Evolutionary conservation across 768 basidiomycete species (phyloP).

Genomic region (Phaeolepiota aurea): DNA sequence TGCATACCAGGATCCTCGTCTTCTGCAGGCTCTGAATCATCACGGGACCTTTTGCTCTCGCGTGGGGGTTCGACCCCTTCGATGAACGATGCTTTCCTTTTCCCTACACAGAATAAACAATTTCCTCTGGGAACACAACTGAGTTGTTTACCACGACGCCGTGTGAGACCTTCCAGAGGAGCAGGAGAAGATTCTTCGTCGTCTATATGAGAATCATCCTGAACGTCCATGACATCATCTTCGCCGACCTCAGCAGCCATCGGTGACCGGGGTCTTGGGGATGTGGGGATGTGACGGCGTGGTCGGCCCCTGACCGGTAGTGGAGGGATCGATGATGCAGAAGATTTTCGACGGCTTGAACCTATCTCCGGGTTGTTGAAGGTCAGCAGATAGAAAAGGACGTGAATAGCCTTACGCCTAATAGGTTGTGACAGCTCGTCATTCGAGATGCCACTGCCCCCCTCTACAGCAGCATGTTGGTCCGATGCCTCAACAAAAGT

Average conservation of each 20-base stretch:
- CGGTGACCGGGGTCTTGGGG: constrained; percentile 15
- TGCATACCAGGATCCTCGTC: constrained; percentile 52
- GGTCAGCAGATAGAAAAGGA: too few species aligned
- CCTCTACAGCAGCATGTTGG: too few species aligned
- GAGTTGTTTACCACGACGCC: constrained; percentile 19
- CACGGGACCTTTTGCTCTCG: constrained; percentile 52
- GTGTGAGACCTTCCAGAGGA: constrained; percentile 18
- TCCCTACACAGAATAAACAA: constrained; percentile 27
- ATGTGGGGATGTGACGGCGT: constrained; percentile 18
- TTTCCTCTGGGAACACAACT: background rate
- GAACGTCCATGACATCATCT: constrained; percentile 16
- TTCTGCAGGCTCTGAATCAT: constrained; percentile 59
- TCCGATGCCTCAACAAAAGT: background rate
- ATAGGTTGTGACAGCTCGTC: too few species aligned
- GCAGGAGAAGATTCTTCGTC: constrained; percentile 25
- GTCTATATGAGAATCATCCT: constrained; percentile 16
- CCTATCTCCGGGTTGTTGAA: constrained; percentile 21
- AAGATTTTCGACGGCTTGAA: constrained; percentile 31
- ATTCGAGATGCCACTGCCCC: too few species aligned
- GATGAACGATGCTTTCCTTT: constrained; percentile 54
- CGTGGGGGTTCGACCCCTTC: constrained; percentile 39
- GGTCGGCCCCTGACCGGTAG: constrained; percentile 17
- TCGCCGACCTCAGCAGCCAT: constrained; percentile 14
- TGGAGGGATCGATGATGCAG: constrained; percentile 20
- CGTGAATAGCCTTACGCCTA: too few species aligned